Percentiles rank a stretch among this genome's conserved stretches.
Conservation (phyloP, 2,329 filamentous ascomycete species). For the Paraconiothyrium brasiliense region DNA sequence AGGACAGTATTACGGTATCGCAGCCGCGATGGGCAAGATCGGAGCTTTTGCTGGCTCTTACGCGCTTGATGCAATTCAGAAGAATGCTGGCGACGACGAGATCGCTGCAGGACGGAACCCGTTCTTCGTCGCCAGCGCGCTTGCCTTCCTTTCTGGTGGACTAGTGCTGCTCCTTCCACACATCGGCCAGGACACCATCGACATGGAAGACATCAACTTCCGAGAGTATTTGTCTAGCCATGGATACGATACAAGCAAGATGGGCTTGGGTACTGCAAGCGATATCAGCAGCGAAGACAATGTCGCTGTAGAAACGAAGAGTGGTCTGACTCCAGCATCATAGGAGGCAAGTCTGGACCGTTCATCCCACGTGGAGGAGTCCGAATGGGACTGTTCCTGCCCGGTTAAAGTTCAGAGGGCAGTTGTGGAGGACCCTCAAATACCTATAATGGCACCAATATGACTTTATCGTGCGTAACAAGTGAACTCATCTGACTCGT, state of each 20-base stretch:
- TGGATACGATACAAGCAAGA: slow-evolving; percentile 76
- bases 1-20: slow-evolving; percentile 77
- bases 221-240: slow-evolving; percentile 75
- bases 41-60: slow-evolving; percentile 88
- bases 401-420: background rate
- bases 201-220: slow-evolving; percentile 78
- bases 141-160: slow-evolving; percentile 77
- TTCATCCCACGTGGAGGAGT: background rate
- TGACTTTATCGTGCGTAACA: background rate
- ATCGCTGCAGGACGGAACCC: slow-evolving; percentile 77
- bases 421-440: background rate
- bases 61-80: slow-evolving; percentile 73
- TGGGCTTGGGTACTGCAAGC: slow-evolving; percentile 53
- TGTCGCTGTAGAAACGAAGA: slow-evolving; percentile 20
- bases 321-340: slow-evolving; percentile 1
- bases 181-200: slow-evolving; percentile 85
- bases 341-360: background rate
- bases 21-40: slow-evolving; percentile 77
- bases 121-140: slow-evolving; percentile 82
- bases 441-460: background rate
- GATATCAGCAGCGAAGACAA: slow-evolving; percentile 26
- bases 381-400: background rate
- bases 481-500: background rate
- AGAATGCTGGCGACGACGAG: slow-evolving; percentile 45
- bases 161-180: slow-evolving; percentile 75